A percentile compares a stretch with the other conserved stretches of the same genome.
Conservation (phyloP, 805 yeast genomes). For the Starmerella ratchasimensis region DNA sequence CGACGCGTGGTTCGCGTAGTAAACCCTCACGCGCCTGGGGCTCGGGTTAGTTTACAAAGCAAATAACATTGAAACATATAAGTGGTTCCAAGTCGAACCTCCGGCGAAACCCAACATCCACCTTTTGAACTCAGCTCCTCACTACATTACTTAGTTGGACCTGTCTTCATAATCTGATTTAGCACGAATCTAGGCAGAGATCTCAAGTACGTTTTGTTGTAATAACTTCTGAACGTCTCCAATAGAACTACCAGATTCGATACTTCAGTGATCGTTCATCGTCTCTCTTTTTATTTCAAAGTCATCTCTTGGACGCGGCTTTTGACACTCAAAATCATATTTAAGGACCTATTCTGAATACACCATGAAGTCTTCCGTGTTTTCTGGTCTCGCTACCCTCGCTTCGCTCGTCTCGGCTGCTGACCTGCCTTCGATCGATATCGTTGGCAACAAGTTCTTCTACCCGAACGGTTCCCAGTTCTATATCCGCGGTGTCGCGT, state of each 20-base stretch:
- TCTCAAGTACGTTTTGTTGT: no score
- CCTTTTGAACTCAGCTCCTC: no score
- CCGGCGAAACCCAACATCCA: no score
- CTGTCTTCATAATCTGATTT: no score
- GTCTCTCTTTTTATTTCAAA: background rate
- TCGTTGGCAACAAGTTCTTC: constrained; percentile 65
- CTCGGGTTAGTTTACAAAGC: constrained; percentile 11
- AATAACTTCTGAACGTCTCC: no score
- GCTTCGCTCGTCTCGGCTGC: constrained; percentile 22
- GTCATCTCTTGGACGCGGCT: background rate
- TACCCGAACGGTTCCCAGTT: constrained; percentile 64
- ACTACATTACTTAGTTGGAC: no score
- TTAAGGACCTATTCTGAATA: background rate
- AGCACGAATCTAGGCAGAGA: no score
- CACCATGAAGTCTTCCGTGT: constrained; percentile 22
- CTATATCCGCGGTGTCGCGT: constrained; percentile 77
- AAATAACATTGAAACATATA: background rate
- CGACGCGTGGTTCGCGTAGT: no score
- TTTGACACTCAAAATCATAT: background rate
- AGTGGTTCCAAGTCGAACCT: no score
- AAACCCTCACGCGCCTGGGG: no score
- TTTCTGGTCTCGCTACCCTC: constrained; percentile 16
- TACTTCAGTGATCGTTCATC: background rate
- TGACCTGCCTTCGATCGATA: constrained; percentile 39
- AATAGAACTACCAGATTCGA: no score